A percentile compares a stretch with the other conserved stretches of the same genome.
Evolutionary conservation across 2,329 filamentous ascomycete genomes (phyloP).

Genomic region (Pezicula neosporulosa): DNA sequence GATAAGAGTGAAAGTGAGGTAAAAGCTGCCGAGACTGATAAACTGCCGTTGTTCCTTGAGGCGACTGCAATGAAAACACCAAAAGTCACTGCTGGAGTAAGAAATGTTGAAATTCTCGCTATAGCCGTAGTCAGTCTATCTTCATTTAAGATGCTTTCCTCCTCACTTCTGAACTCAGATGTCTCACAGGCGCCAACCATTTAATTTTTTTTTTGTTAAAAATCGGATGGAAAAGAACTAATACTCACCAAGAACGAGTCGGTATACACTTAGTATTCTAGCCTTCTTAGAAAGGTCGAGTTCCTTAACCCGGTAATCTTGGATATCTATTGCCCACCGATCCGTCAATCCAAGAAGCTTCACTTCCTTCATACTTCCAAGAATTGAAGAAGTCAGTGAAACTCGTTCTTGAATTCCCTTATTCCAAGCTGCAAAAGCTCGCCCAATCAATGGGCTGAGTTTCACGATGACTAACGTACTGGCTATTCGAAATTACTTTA

Average conservation of each 20-base stretch:
- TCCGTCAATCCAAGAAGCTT: conserved; percentile 27
- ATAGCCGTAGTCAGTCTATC: background rate
- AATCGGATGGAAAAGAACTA: background rate
- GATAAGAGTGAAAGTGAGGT: conserved; percentile 21
- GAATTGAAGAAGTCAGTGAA: conserved; percentile 9
- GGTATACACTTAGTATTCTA: background rate
- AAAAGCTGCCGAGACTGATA: conserved; percentile 9
- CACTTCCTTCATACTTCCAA: conserved; percentile 21
- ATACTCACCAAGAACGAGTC: background rate
- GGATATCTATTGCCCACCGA: conserved; percentile 27
- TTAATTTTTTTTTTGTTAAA: no score
- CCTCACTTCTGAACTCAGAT: no score
- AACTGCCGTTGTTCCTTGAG: conserved; percentile 5
- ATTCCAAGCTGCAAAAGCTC: conserved; percentile 7
- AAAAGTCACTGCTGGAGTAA: conserved; percentile 4
- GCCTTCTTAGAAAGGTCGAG: conserved; percentile 3
- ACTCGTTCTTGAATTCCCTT: conserved; percentile 8
- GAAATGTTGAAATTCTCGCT: conserved; percentile 1
- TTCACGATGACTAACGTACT: background rate
- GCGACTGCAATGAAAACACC: conserved; percentile 1
- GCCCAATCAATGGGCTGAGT: background rate
- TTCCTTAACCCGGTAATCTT: conserved; percentile 25
- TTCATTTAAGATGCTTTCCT: no score
- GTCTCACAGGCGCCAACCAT: no score
- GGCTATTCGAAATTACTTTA: background rate